Percentiles rank a stretch among this genome's conserved stretches.
Evolutionary conservation across 2,329 filamentous ascomycete genomes (phyloP).

Genomic region (Neocucurbitaria cava): DNA sequence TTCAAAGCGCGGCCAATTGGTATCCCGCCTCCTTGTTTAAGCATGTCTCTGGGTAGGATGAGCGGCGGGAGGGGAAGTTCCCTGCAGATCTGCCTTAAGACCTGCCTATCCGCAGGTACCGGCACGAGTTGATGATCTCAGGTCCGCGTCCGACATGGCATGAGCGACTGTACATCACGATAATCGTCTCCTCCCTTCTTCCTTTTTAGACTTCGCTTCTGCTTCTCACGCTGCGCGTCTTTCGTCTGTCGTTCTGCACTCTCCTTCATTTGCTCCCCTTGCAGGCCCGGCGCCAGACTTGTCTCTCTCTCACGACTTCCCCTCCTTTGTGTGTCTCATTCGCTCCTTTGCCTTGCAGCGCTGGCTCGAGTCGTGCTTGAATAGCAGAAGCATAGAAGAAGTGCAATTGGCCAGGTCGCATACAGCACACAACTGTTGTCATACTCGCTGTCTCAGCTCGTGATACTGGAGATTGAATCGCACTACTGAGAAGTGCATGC

Average conservation of each 20-base stretch:
- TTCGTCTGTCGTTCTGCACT: constrained; percentile 16
- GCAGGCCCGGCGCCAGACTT: constrained; percentile 37
- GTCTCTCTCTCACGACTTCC: constrained; percentile 15
- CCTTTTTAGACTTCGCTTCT: constrained; percentile 17
- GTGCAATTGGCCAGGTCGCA: constrained; percentile 24
- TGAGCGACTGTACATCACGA: constrained; percentile 38
- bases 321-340: constrained; percentile 31
- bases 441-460: background rate
- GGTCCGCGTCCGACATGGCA: constrained; percentile 24
- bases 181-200: constrained; percentile 25
- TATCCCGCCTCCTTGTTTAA: constrained; percentile 4
- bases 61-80: constrained; percentile 4
- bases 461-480: background rate
- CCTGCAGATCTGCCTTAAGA: constrained; percentile 35
- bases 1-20: constrained; percentile 18
- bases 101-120: constrained; percentile 16
- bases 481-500: background rate
- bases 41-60: background rate
- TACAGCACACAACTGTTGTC: constrained; percentile 6
- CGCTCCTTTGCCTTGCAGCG: constrained; percentile 37
- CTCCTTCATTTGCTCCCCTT: constrained; percentile 34
- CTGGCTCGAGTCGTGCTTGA: constrained; percentile 18
- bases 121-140: constrained; percentile 1
- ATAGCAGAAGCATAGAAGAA: constrained; percentile 1
- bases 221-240: constrained; percentile 38